Evolutionary conservation across 2,329 filamentous ascomycete species (phyloP).

Genomic region (Pseudogymnoascus sp.): DNA sequence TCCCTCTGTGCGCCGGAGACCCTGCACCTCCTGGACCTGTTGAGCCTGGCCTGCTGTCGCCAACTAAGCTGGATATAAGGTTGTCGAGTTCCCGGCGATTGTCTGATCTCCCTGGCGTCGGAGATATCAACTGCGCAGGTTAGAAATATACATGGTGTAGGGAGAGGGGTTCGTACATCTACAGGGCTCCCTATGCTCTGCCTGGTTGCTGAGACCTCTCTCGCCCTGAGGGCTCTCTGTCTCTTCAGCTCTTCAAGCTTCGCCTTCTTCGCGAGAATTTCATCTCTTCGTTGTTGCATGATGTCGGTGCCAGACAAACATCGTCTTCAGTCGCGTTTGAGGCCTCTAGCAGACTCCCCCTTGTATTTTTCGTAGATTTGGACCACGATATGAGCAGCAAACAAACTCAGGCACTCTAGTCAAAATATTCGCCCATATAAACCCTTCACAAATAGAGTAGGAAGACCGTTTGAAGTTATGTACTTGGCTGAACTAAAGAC

Average conservation of each 20-base stretch:
- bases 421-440: background rate
- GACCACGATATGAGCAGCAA: background rate
- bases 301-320: constrained; percentile 17
- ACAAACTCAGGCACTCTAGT: background rate
- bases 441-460: background rate
- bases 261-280: constrained; percentile 92
- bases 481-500: background rate
- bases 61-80: constrained; percentile 75
- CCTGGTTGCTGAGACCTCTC: constrained; percentile 62
- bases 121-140: constrained; percentile 50
- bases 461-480: background rate
- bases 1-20: constrained; percentile 60
- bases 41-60: constrained; percentile 64
- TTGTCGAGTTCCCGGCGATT: constrained; percentile 70
- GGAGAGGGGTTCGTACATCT: constrained; percentile 51
- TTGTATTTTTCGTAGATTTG: constrained; percentile 1
- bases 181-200: constrained; percentile 57
- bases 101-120: constrained; percentile 60
- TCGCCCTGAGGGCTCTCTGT: constrained; percentile 75
- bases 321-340: constrained; percentile 6
- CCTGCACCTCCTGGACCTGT: constrained; percentile 53
- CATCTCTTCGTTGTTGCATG: constrained; percentile 77
- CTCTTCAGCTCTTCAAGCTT: constrained; percentile 94
- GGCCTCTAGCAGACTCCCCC: constrained; percentile 5
- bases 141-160: background rate